These are phyloP conservation scores for Alternaria longipes DNA, from an alignment of 2,329 filamentous ascomycete genomes.

Conservation along the genomic window DNA sequence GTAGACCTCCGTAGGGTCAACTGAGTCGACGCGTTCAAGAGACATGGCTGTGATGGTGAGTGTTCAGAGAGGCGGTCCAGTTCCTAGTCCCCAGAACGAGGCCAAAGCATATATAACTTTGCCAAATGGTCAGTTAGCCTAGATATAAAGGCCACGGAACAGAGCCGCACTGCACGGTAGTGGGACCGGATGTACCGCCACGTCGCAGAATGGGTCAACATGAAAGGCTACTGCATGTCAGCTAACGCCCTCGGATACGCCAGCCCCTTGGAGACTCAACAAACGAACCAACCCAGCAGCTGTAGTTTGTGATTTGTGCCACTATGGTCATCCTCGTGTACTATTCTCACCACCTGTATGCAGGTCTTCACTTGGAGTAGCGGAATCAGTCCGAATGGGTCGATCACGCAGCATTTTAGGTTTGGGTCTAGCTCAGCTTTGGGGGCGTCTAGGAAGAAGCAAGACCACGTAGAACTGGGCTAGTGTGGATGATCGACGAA, in stretches of 20 bases:
- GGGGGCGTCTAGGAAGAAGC: neutral
- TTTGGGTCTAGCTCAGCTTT: neutral
- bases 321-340: too few relatives aligned
- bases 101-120: neutral
- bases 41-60: constrained; percentile 19
- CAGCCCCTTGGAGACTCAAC: too few relatives aligned
- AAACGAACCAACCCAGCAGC: neutral
- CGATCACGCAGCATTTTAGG: neutral
- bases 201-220: neutral
- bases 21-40: constrained; percentile 29
- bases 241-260: too few relatives aligned
- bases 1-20: constrained; percentile 28
- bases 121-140: neutral
- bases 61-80: neutral
- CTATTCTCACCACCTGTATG: neutral
- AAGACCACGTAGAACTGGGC: neutral
- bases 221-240: neutral
- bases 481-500: neutral
- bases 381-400: neutral
- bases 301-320: neutral
- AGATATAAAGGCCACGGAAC: neutral
- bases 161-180: neutral
- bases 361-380: too few relatives aligned
- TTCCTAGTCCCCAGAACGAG: neutral
- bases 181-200: neutral